These are phyloP conservation scores for Trichodelitschia bisporula DNA, from an alignment of 495 filamentous ascomycete species.

Conservation along the genomic window DNA sequence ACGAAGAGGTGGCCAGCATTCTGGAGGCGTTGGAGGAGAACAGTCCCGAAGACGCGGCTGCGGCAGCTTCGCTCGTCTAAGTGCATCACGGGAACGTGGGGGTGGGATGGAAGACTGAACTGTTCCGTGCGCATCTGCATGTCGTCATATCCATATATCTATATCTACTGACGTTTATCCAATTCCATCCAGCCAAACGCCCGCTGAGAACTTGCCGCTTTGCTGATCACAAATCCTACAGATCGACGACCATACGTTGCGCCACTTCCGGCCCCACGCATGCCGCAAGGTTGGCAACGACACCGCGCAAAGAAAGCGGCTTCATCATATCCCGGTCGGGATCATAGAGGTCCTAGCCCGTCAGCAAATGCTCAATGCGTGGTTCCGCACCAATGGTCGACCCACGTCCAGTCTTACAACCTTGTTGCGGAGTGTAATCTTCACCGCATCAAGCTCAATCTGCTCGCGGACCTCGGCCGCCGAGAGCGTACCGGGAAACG, in stretches of 20 bases:
- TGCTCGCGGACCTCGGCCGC: slow-evolving; percentile 28
- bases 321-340: slow-evolving; percentile 26
- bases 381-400: slow-evolving; percentile 12
- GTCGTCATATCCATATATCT: no score
- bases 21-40: no score
- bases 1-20: no score
- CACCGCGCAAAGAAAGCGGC: slow-evolving; percentile 30
- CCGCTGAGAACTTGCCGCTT: no score
- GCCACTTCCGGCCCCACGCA: slow-evolving; percentile 45
- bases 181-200: no score
- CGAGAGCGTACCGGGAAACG: slow-evolving; percentile 60
- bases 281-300: slow-evolving; percentile 54
- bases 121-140: no score
- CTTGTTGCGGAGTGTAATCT: slow-evolving; percentile 14
- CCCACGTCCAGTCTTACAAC: slow-evolving; percentile 2
- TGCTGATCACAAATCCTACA: no score
- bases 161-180: no score
- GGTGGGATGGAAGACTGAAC: no score
- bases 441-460: slow-evolving; percentile 37
- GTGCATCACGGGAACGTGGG: no score
- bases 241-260: slow-evolving; percentile 20
- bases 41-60: no score
- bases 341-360: slow-evolving; percentile 48
- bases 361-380: slow-evolving; percentile 18
- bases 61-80: no score